Base-by-base conservation (phyloP, 1,139 yeast genomes). In the Candida albicans region DNA sequence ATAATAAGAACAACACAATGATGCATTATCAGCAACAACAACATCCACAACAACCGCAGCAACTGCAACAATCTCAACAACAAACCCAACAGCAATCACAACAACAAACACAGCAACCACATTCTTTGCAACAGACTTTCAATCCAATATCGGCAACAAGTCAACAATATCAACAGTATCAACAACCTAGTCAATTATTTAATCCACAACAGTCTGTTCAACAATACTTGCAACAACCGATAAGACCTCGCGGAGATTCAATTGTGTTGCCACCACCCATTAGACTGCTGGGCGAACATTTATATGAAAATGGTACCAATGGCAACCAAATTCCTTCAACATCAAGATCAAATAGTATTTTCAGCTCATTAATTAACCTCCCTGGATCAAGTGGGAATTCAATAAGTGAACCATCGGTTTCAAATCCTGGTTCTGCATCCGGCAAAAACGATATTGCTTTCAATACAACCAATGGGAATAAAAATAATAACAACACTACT, bases 351-450 rank as follows among this genome's bases (percentile, higher is more conserved):
- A 71, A 72, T 47, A 68, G 75, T 49, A 70, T 73, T 10, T 73
- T 73, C 54, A 68, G 68, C 47, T 64, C 72, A 8, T 56, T 69
- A 24, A 70, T 73, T 31, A 75, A 73, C 51, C 56, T 71, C 22
- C 76, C 77, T 3, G 61, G 62, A 1, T 64, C 74, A 2, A 53
- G 54, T 25, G 58, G 62, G 12, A 69, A 68, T 48, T 67, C 73
- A 1, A 52, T 68, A n/a, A 59, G 67, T 39, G 69, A 65, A 13
- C 62, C 52, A 10, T 56, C 60, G 15, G 14, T 29, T 10, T n/a
- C 32, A 10, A 29, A 29, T n/a, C 14, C 32, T 7, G 15, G 27
- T 3, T 29, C 39, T 11, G 14, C 28, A 28, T 29, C 34, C 4
- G 13, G 14, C 8, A 37, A 37, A 37, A 24, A 5, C n/a, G 39